These are phyloP conservation scores for Leishmania braziliensis DNA, from an alignment of 208 protist species.

Conservation along the genomic window DNA sequence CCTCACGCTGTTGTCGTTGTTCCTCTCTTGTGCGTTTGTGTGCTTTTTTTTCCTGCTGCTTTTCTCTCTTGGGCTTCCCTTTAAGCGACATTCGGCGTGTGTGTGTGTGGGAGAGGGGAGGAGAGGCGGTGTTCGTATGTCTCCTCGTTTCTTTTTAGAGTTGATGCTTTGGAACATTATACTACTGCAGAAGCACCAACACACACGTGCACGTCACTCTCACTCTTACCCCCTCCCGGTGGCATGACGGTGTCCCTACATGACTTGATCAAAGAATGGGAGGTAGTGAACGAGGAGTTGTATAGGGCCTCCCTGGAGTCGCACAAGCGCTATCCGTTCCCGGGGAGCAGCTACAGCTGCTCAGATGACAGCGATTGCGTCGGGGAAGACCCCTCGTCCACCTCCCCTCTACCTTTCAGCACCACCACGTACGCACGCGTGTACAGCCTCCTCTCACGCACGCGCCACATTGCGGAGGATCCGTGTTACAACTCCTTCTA, in stretches of 20 bases:
- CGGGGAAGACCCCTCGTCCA: not conserved
- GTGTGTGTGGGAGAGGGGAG: not conserved
- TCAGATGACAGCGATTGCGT: not conserved
- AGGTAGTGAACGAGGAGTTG: constrained; percentile 27
- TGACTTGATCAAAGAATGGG: constrained; percentile 30
- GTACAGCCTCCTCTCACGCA: constrained; percentile 25
- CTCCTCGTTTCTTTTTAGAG: not conserved
- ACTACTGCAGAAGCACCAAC: not conserved
- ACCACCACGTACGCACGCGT: constrained; percentile 24
- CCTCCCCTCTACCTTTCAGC: constrained; percentile 18
- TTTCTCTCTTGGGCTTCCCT: constrained; percentile 1
- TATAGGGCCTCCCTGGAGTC: constrained; percentile 23
- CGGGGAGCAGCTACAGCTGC: not conserved
- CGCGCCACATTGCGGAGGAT: constrained; percentile 34
- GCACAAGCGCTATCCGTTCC: constrained; percentile 32
- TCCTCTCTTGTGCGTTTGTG: not conserved
- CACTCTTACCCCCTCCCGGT: not conserved
- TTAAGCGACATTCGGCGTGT: not conserved
- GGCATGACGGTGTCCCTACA: constrained; percentile 24
- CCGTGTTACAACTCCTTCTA: constrained; percentile 35
- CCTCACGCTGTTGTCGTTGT: not conserved
- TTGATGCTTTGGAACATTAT: not conserved
- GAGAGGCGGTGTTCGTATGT: not conserved
- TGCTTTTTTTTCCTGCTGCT: not conserved
- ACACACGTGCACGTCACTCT: not conserved